Evolutionary conservation across 2,329 filamentous ascomycete genomes (phyloP).

Genomic region (Fusarium liriodendri): DNA sequence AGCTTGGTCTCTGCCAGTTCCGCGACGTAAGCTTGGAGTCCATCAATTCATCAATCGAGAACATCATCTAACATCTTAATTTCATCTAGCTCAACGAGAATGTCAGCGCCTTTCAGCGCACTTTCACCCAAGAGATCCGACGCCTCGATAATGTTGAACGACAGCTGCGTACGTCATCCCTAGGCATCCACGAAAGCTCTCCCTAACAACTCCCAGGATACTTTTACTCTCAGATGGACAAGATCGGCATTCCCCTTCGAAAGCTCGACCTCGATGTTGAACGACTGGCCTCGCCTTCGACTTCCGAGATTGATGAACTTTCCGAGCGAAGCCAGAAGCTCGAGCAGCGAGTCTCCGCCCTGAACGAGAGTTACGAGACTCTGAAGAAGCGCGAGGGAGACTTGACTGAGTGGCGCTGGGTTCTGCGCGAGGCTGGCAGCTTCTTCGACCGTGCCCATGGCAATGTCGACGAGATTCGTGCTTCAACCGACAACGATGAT

Average conservation of each 20-base stretch:
- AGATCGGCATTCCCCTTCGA: slow-evolving; percentile 84
- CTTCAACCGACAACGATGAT: slow-evolving; percentile 90
- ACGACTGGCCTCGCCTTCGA: slow-evolving; percentile 86
- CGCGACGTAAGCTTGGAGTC: slow-evolving; percentile 78
- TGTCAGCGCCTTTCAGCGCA: slow-evolving; percentile 93
- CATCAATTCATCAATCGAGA: slow-evolving; percentile 24
- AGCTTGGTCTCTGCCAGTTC: slow-evolving; percentile 96
- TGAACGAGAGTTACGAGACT: slow-evolving; percentile 99
- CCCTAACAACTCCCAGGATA: slow-evolving; percentile 72
- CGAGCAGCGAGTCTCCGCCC: slow-evolving; percentile 88
- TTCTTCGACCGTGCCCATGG: slow-evolving; percentile 98
- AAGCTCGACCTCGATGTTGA: slow-evolving; percentile 93
- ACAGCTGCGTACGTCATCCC: slow-evolving; percentile 81
- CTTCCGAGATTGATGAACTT: slow-evolving; percentile 95
- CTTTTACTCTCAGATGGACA: slow-evolving; percentile 96
- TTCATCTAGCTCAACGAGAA: slow-evolving; percentile 84
- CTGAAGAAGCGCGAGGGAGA: slow-evolving; percentile 98
- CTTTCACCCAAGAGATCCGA: slow-evolving; percentile 97
- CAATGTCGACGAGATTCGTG: slow-evolving; percentile 95
- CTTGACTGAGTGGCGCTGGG: slow-evolving; percentile 98
- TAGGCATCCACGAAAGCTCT: slow-evolving; percentile 18
- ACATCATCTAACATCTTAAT: slow-evolving; percentile 28
- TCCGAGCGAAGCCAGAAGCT: slow-evolving; percentile 91
- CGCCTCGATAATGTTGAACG: slow-evolving; percentile 98
- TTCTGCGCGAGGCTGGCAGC: slow-evolving; percentile 92